A percentile compares a stretch with the other conserved stretches of the same genome.
Evolutionary conservation across 495 filamentous ascomycete genomes (phyloP).

Genomic region (Tricharina praecox): DNA sequence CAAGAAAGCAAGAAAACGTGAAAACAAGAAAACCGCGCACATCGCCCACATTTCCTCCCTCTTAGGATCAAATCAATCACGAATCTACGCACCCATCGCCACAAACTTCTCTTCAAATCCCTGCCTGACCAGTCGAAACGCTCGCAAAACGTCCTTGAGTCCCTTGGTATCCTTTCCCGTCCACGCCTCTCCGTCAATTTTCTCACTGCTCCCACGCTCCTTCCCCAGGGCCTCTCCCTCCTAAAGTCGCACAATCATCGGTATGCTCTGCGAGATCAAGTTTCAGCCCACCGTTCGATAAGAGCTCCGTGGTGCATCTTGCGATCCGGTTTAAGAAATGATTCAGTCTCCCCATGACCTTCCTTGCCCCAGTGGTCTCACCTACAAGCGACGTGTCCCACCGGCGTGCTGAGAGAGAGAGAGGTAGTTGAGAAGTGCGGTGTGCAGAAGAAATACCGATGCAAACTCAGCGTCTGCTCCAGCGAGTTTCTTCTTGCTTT

Average conservation of each 20-base stretch:
- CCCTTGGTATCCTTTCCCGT: too few relatives aligned
- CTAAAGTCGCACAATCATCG: neutral
- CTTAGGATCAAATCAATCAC: too few relatives aligned
- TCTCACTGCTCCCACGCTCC: too few relatives aligned
- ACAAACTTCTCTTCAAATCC: too few relatives aligned
- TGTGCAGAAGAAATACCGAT: slow-evolving; percentile 25
- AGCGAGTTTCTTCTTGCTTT: neutral
- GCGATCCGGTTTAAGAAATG: neutral
- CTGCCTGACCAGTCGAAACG: too few relatives aligned
- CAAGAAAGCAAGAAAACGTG: too few relatives aligned
- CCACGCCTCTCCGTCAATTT: too few relatives aligned
- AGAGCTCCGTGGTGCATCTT: neutral
- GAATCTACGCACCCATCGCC: too few relatives aligned
- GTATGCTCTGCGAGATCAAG: neutral
- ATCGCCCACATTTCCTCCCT: too few relatives aligned
- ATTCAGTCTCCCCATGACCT: neutral
- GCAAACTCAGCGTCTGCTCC: neutral
- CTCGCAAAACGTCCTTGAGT: too few relatives aligned
- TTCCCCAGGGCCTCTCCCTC: too few relatives aligned
- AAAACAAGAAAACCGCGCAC: too few relatives aligned
- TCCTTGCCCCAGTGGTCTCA: neutral
- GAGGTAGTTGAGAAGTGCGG: slow-evolving; percentile 23
- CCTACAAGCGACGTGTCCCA: neutral
- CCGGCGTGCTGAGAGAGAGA: slow-evolving; percentile 22
- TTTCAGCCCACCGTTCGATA: neutral